Evolutionary conservation across 1,284 basidiomycete species (phyloP), one percentile per base, ranked within the genome.

Genomic region (Cutaneotrichosporon spelunceum): DNA sequence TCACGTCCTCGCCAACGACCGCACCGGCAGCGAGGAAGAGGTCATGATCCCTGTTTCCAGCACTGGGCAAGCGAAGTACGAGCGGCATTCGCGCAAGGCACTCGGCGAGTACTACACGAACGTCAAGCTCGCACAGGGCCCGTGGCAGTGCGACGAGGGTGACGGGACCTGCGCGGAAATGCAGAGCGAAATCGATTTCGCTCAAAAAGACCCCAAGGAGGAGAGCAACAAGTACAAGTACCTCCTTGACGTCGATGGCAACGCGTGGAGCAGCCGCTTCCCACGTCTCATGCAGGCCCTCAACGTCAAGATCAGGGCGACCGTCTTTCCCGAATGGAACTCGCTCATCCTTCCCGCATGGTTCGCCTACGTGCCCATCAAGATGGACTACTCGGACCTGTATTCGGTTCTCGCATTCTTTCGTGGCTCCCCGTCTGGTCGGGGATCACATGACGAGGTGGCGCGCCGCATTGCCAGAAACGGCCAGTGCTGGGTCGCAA

Each of bases 291-390:
- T 80, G 77, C 75, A 75, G 16, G 66, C 64, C 45, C 67, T 72
- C 61, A 79, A 78, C 62, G 71, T 80, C 36, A 76, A 79, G 53
- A 71, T 80, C 72, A 80, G 79, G 62, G 70, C 78, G 10, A 76
- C 76, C 10, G 70, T 79, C 47, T 79, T 80, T 75, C 79, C 78
- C 27, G 79, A 80, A 64, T 80, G 79, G 79, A 79, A 72, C 76
- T 63, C 66, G 68, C 74, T 74, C 57, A 64, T 70, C 6, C 66
- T 80, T n/a, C 78, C 78, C 4, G 76, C 77, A 57, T 80, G 79
- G 79, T 79, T 70, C 61, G 78, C 78, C 9, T 80, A 80, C 64
- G 77, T 80, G 2, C 79, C 79, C 3, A 70, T 74, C 36, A 80
- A 79, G 66, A 72, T 79, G 70, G 79, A 80, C 66, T 80, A 79